phyloP scores from a whole-genome alignment of 345 rosid genomes.

The Kernera saxatilis region DNA sequence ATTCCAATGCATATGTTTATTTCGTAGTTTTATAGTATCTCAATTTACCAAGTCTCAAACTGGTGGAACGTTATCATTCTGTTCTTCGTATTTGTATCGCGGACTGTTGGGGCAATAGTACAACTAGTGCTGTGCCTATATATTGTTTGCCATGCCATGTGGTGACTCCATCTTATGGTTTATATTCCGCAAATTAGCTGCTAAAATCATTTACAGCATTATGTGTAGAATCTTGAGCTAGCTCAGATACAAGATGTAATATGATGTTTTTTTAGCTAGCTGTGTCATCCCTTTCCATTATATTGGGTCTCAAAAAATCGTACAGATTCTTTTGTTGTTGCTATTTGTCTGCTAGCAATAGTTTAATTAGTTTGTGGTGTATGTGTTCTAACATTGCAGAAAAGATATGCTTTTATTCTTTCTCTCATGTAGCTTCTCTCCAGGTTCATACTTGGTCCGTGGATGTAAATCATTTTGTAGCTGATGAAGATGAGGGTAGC shows the following conservation, averaged over 20 bases:
- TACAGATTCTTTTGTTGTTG: background rate
- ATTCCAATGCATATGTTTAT: background rate
- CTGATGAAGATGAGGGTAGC: slow-evolving; percentile 87
- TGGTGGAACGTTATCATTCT: background rate
- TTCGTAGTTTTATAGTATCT: background rate
- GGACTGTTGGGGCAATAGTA: background rate
- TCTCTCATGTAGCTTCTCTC: slow-evolving; percentile 14
- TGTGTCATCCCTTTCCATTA: slow-evolving; percentile 2
- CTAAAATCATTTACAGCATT: too few relatives aligned
- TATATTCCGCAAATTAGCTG: background rate
- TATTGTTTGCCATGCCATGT: slow-evolving; percentile 3
- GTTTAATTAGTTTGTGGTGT: background rate
- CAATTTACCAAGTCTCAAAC: background rate
- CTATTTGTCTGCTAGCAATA: background rate
- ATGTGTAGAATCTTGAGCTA: background rate
- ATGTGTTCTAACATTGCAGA: slow-evolving; percentile 4
- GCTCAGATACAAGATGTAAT: background rate
- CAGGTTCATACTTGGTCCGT: slow-evolving; percentile 78
- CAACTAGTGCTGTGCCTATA: background rate
- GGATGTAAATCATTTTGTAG: slow-evolving; percentile 86
- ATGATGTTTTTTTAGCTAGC: background rate
- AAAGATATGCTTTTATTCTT: background rate
- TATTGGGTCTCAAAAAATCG: slow-evolving; percentile 1
- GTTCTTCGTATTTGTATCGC: background rate
- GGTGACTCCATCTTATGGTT: background rate